Evolutionary conservation across 176 grass and related monocot genomes (phyloP), one percentile per base, ranked within the genome.

Genomic region (Areca catechu): DNA sequence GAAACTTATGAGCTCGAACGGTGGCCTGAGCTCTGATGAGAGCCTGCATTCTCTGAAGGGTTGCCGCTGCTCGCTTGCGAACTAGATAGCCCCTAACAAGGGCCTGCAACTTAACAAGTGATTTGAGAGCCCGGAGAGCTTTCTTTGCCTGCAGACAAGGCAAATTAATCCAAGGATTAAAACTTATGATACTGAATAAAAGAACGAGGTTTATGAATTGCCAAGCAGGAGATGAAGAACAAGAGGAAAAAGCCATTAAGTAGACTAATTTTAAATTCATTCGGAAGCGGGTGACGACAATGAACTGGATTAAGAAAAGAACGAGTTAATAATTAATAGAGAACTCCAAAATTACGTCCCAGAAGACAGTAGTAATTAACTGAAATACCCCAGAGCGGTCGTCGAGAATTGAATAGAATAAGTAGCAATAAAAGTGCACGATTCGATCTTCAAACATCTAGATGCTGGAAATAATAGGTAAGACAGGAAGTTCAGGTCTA

Each of bases 1-100:
- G 73, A 1, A 54, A 23, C 24, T 80, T 77, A 20, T 81, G 78
- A 27, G 88, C 88, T 69, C 87, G 78, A 62, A 88, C 66, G 24
- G 88, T 19, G 10, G 94, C 88, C 71, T 92, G 88, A 24, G 78
- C 93, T 72, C 93, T 80, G 34, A 97, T 73, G 12, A 92, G 76
- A 70, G 93, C 93, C 63, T 92, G 83, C 87, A 97, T 97, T 62
- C 87, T 97, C 50, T 88, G 86, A 24, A 97, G 78, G 51, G 81
- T 82, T 1, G 83, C 87, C 3, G 80, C 75, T 18, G 87, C 87
- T 56, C 92, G 87, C 54, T 72, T 56, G 4, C 93, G 78, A 62
- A 97, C 87, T n/a, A 97, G 71, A 75, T 97, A 97, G 19, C 93
- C 93, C 14, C 93, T 76, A 48, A 92, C 87, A 5, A 91, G 69